Conservation (phyloP, 2,329 filamentous ascomycete genomes). For the Ciborinia camelliae region DNA sequence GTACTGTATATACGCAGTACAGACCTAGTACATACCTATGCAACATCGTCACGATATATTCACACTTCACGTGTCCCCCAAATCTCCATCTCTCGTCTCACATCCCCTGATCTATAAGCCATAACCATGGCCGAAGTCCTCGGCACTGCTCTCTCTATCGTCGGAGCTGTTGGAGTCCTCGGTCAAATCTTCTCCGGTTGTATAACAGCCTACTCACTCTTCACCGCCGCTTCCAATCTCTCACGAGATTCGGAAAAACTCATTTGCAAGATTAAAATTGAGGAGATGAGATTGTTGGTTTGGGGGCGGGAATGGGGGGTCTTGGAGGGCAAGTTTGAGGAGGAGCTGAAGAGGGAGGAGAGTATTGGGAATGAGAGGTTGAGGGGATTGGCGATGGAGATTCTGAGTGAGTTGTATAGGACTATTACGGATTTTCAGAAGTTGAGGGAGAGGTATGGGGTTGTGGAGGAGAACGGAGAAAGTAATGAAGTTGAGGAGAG, state of each 20-base stretch:
- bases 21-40: background rate
- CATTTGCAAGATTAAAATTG: constrained; percentile 48
- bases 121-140: constrained; percentile 41
- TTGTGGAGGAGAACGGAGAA: constrained; percentile 37
- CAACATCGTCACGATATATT: background rate
- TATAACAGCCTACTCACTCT: constrained; percentile 46
- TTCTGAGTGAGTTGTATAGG: constrained; percentile 43
- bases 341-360: constrained; percentile 41
- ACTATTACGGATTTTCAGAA: constrained; percentile 46
- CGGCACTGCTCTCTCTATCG: constrained; percentile 43
- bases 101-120: background rate
- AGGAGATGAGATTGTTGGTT: constrained; percentile 48
- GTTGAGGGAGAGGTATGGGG: constrained; percentile 44
- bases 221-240: constrained; percentile 44
- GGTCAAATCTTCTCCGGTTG: constrained; percentile 48
- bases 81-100: background rate
- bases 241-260: constrained; percentile 45
- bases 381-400: constrained; percentile 42
- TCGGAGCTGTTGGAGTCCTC: constrained; percentile 45
- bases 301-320: constrained; percentile 50
- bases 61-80: background rate
- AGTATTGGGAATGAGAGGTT: constrained; percentile 39
- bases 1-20: background rate
- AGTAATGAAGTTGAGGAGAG: constrained; percentile 16
- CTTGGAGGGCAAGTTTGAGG: constrained; percentile 45